These are phyloP conservation scores for Macrolepiota dolichaula DNA, from an alignment of 768 basidiomycete species.

Conservation along the genomic window DNA sequence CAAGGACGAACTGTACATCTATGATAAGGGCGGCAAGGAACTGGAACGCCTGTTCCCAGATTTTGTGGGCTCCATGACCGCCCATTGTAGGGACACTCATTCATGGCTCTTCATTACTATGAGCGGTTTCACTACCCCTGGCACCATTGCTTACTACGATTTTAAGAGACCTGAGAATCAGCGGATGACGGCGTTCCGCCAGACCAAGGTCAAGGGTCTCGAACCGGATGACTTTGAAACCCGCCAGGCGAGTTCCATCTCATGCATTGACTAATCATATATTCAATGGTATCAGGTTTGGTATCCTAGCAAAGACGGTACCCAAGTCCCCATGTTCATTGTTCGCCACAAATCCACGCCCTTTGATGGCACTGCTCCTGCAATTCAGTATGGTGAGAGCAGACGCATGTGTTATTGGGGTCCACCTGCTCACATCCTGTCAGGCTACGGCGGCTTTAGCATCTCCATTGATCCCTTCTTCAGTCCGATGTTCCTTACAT, in stretches of 20 bases:
- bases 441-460: slow-evolving; percentile 82
- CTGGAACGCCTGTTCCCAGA: slow-evolving; percentile 57
- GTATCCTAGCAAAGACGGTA: slow-evolving; percentile 78
- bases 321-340: slow-evolving; percentile 82
- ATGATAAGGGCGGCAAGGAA: slow-evolving; percentile 50
- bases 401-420: not conserved
- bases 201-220: slow-evolving; percentile 57
- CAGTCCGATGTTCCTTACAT: slow-evolving; percentile 67
- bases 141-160: slow-evolving; percentile 61
- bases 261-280: not conserved
- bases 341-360: slow-evolving; percentile 69
- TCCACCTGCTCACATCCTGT: too few species aligned
- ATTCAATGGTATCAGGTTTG: slow-evolving; percentile 47
- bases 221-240: slow-evolving; percentile 65
- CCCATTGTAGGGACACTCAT: slow-evolving; percentile 50
- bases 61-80: slow-evolving; percentile 61
- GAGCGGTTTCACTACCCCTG: slow-evolving; percentile 71
- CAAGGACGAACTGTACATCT: slow-evolving; percentile 76
- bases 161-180: slow-evolving; percentile 50
- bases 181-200: slow-evolving; percentile 55
- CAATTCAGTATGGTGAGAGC: slow-evolving; percentile 65
- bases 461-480: slow-evolving; percentile 72
- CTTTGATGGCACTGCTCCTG: slow-evolving; percentile 73
- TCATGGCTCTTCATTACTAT: slow-evolving; percentile 62
- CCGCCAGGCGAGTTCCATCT: slow-evolving; percentile 44